Conservation (phyloP, 768 basidiomycete genomes). For the Nidularia sp. region DNA sequence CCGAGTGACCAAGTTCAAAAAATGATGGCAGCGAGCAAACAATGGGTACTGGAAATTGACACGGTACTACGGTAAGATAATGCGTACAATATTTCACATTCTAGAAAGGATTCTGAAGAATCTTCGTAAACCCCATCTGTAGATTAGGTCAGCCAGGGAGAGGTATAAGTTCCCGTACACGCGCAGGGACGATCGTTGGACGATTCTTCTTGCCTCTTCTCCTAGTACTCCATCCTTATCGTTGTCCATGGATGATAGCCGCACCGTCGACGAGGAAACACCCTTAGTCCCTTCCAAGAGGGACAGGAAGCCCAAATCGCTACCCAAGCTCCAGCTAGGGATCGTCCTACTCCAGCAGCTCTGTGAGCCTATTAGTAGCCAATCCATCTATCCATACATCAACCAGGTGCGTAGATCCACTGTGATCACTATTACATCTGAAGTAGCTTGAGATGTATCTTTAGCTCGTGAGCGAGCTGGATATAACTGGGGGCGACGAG, state of each 20-base stretch:
- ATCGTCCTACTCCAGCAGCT: conserved; percentile 36
- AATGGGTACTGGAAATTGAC: too few species aligned
- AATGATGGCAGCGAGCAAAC: too few species aligned
- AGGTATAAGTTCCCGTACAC: too few species aligned
- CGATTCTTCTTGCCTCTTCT: too few species aligned
- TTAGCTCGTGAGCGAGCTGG: conserved; percentile 45
- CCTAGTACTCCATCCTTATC: not conserved
- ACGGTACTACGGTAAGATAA: too few species aligned
- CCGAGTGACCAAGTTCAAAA: too few species aligned
- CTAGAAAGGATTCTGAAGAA: too few species aligned
- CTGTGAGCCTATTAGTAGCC: conserved; percentile 42
- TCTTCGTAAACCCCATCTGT: too few species aligned
- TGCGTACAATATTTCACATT: too few species aligned
- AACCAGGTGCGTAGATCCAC: conserved; percentile 31
- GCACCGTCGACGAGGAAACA: not conserved
- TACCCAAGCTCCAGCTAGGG: conserved; percentile 39
- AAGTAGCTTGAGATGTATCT: not conserved
- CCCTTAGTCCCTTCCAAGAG: not conserved
- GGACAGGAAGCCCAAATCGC: conserved; percentile 12
- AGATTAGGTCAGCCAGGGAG: too few species aligned
- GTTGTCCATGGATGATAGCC: not conserved
- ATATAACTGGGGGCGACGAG: conserved; percentile 44
- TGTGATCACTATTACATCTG: not conserved
- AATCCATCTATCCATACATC: conserved; percentile 52
- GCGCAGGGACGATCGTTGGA: too few species aligned